Conservation (phyloP, 202 grass and related monocot genomes). For the Carex sylvatica region DNA sequence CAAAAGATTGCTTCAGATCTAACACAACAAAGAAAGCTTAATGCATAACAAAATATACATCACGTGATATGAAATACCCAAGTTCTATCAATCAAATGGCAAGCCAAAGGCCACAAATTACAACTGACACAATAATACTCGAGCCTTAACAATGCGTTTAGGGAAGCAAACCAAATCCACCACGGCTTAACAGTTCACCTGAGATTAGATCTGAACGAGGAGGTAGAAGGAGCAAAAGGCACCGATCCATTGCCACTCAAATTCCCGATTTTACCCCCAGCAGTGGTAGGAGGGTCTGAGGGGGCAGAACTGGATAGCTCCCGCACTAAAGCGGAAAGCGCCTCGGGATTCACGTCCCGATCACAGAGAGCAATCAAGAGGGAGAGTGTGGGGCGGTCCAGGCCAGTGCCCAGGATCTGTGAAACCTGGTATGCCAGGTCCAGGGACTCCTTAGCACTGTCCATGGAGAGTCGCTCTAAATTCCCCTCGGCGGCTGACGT, state of each 20-base stretch:
- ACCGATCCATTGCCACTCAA: constrained; percentile 9
- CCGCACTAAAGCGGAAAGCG: constrained; percentile 77
- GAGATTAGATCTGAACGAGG: constrained; percentile 28
- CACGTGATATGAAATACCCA: neutral
- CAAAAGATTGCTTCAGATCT: neutral
- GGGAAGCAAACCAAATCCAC: neutral
- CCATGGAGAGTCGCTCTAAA: constrained; percentile 17
- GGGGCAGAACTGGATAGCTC: constrained; percentile 57
- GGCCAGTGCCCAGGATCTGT: constrained; percentile 66
- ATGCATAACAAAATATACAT: neutral
- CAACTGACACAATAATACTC: neutral
- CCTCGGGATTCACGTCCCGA: constrained; percentile 85
- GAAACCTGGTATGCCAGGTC: constrained; percentile 91
- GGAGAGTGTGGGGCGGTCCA: constrained; percentile 92
- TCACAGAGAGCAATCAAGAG: constrained; percentile 95
- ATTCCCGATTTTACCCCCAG: neutral
- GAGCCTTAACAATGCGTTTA: neutral
- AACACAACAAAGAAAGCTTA: neutral
- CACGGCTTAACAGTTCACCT: neutral
- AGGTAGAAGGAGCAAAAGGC: constrained; percentile 1
- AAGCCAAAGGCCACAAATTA: neutral
- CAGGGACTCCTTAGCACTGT: constrained; percentile 78
- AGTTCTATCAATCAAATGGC: constrained; percentile 1
- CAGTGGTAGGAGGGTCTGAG: neutral
- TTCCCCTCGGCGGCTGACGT: neutral